A percentile compares a stretch with the other conserved stretches of the same genome.
Conservation (phyloP, 1,284 basidiomycete species). For the Ceratobasidium sp. region DNA sequence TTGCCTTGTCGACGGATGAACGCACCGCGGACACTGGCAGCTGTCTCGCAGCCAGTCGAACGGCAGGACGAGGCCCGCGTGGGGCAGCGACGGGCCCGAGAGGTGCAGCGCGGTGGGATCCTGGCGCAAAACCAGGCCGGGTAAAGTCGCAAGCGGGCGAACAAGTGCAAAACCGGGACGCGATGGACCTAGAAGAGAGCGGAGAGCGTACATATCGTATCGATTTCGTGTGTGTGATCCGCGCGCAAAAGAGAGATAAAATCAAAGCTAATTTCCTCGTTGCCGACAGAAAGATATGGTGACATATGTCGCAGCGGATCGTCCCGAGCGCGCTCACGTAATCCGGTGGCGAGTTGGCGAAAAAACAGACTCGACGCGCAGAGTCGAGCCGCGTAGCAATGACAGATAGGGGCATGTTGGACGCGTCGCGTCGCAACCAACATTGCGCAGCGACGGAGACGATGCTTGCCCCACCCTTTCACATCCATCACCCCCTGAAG, state of each 20-base stretch:
- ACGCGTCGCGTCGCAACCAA: slow-evolving; percentile 32
- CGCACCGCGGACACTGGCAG: slow-evolving; percentile 67
- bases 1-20: slow-evolving; percentile 81
- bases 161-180: slow-evolving; percentile 14
- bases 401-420: slow-evolving; percentile 17
- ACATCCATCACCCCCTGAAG: slow-evolving; percentile 21
- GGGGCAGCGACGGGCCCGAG: slow-evolving; percentile 25
- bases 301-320: slow-evolving; percentile 4
- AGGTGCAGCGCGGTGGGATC: slow-evolving; percentile 14
- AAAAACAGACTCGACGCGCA: slow-evolving; percentile 17
- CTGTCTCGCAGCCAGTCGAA: slow-evolving; percentile 68
- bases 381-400: background rate
- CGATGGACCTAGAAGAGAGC: slow-evolving; percentile 34
- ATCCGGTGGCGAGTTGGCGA: background rate
- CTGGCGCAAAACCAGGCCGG: slow-evolving; percentile 1
- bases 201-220: slow-evolving; percentile 15
- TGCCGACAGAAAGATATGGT: background rate
- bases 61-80: slow-evolving; percentile 51
- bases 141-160: background rate
- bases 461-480: slow-evolving; percentile 1
- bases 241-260: slow-evolving; percentile 9
- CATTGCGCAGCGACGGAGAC: background rate
- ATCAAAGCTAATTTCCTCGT: slow-evolving; percentile 22
- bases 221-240: background rate
- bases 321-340: slow-evolving; percentile 13